These are phyloP conservation scores for Salvia hispanica DNA, from an alignment of 257 asterid species.

Conservation along the genomic window DNA sequence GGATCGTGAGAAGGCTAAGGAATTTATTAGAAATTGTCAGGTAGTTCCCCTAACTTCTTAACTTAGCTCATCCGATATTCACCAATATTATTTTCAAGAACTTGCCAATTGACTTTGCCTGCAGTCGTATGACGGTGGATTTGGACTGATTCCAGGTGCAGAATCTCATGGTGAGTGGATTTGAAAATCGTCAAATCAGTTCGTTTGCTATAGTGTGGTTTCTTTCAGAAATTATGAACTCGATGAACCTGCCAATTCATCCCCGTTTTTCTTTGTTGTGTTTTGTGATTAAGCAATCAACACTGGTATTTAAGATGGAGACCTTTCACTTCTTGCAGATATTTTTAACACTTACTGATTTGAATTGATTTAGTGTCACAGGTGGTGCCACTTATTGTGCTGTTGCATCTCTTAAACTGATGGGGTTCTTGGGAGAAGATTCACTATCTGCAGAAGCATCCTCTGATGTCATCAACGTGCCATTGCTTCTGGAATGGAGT, in stretches of 20 bases:
- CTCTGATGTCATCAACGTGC: slow-evolving; percentile 54
- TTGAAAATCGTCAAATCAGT: not conserved
- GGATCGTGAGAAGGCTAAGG: slow-evolving; percentile 78
- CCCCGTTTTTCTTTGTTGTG: slow-evolving; percentile 5
- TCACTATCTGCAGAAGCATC: slow-evolving; percentile 44
- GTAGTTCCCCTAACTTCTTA: slow-evolving; percentile 38
- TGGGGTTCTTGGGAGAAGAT: slow-evolving; percentile 84
- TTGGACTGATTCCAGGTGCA: slow-evolving; percentile 85
- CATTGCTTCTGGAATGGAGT: slow-evolving; percentile 84
- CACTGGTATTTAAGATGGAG: not conserved
- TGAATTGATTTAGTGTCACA: slow-evolving; percentile 72
- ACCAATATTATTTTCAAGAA: slow-evolving; percentile 19
- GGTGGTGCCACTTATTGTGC: slow-evolving; percentile 99
- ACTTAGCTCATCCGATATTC: slow-evolving; percentile 10
- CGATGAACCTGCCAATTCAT: not conserved
- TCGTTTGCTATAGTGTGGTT: not conserved
- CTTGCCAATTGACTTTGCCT: slow-evolving; percentile 28
- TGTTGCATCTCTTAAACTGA: slow-evolving; percentile 88
- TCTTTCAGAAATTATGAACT: slow-evolving; percentile 20
- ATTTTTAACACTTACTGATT: slow-evolving; percentile 53
- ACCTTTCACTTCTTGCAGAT: slow-evolving; percentile 27
- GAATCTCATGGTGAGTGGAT: slow-evolving; percentile 95
- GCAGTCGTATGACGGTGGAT: slow-evolving; percentile 99
- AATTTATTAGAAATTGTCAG: slow-evolving; percentile 81
- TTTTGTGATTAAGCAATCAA: slow-evolving; percentile 13